Base-by-base conservation (phyloP, 495 filamentous ascomycete species). In the Hypoxylon cercidicola region DNA sequence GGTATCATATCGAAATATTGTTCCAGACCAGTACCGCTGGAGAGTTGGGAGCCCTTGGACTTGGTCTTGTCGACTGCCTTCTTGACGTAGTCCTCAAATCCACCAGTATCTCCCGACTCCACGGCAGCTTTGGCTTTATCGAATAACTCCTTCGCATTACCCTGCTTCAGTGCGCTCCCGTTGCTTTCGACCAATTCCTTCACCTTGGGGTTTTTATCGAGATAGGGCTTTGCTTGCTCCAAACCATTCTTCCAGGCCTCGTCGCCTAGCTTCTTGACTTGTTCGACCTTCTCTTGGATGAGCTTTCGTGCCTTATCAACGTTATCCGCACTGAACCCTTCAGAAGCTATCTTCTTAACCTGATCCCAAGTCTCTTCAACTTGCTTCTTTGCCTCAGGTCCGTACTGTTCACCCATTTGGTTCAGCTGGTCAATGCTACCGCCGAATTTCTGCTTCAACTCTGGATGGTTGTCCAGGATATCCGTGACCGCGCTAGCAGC, bases 341-440 rank as follows among this genome's bases (percentile, higher is more conserved):
- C 74, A 52, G 82, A 76, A 21, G 88, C 47, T 55, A 89, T 81
- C 20, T 85, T 79, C 53, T 72, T 73, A 46, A 89, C 77, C 64
- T 90, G 79, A 13, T 82, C 63, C 81, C 85, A 90, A 8, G 87
- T 89, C 75, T 87, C 77, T 46, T 90, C 85, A 5, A 87, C 80
- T 73, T 89, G 79, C 78, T 89, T 87, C 78, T 88, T 87, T 0
- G 87, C 88, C 64, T 90, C 84, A 0, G 88, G 88, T 0, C 89
- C 89, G 68, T 87, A 86, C 19, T 83, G 69, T 25, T 89, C 81
- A 25, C 84, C 86, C 76, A 89, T 80, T 62, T 86, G 69, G 78
- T 88, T 89, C 41, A 90, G 71, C 71, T 87, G 79, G 32, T 87
- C 79, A 34, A 85, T 73, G 46, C 82, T 82, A 4, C 82, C 84